Conservation (phyloP, 345 rosid genomes). For the Adansonia digitata region DNA sequence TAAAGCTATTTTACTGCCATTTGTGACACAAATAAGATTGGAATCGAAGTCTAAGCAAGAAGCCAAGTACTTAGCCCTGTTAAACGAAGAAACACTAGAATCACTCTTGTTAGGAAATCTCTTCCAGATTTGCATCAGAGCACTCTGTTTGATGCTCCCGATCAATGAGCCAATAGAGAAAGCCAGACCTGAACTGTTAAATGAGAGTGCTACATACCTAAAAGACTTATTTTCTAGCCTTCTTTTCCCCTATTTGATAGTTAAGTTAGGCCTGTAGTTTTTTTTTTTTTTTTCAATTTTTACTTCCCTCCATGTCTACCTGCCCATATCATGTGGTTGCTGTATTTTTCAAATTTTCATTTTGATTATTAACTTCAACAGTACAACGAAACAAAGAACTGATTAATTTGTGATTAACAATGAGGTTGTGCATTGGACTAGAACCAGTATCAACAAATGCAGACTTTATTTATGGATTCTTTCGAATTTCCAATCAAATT, state of each 20-base stretch:
- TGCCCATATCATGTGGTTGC: not conserved
- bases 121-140: not conserved
- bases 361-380: not conserved
- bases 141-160: not conserved
- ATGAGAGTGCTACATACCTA: not conserved
- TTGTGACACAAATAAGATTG: not conserved
- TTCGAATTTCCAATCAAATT: not conserved
- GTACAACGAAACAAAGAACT: not conserved
- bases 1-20: not conserved
- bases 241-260: not conserved
- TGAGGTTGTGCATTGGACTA: slow-evolving; percentile 6
- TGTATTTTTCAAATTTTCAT: not conserved
- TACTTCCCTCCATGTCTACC: not conserved
- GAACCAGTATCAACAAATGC: not conserved
- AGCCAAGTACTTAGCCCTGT: not conserved
- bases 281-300: not conserved
- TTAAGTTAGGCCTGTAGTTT: not conserved
- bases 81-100: not conserved
- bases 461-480: not conserved
- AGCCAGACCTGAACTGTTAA: not conserved
- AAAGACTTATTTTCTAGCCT: not conserved
- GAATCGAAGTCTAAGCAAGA: too few species aligned
- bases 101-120: not conserved
- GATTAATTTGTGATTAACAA: not conserved
- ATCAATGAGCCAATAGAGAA: not conserved